phyloP scores from a whole-genome alignment of 306 rosid genomes.

The Acacia crassicarpa region DNA sequence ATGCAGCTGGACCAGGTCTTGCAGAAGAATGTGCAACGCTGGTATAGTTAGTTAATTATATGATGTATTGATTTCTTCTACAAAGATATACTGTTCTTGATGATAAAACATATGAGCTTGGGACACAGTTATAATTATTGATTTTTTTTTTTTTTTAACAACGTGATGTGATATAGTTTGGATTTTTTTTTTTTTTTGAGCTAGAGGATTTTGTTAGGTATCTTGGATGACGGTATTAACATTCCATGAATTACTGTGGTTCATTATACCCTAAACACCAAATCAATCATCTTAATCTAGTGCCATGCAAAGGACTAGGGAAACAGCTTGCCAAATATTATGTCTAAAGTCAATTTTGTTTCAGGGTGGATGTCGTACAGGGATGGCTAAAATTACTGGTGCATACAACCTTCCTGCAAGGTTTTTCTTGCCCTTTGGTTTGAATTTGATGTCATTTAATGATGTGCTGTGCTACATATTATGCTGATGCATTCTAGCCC shows the following conservation, averaged over 20 bases:
- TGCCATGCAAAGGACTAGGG: neutral
- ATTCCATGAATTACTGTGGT: neutral
- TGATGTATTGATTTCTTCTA: conserved; percentile 1
- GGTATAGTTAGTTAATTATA: conserved; percentile 45
- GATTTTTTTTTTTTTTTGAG: conserved; percentile 21
- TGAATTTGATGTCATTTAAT: conserved; percentile 20
- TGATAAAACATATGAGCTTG: conserved; percentile 16
- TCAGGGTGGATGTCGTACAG: conserved; percentile 89
- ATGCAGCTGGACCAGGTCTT: conserved; percentile 99
- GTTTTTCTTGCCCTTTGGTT: conserved; percentile 22
- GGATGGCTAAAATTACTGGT: conserved; percentile 82
- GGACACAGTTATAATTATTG: neutral
- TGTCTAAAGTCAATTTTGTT: conserved; percentile 22
- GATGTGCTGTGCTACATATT: conserved; percentile 6
- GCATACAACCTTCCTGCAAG: conserved; percentile 98
- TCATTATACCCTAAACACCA: conserved; percentile 17
- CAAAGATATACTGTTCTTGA: neutral
- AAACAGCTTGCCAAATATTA: conserved; percentile 8
- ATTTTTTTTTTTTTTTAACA: neutral
- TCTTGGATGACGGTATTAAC: neutral
- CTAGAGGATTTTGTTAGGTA: neutral
- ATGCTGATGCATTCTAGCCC: conserved; percentile 16
- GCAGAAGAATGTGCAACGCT: conserved; percentile 93
- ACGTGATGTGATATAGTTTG: neutral
- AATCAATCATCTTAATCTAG: conserved; percentile 18